Evolutionary conservation across 202 grass and related monocot genomes (phyloP).

Genomic region (Setaria viridis): DNA sequence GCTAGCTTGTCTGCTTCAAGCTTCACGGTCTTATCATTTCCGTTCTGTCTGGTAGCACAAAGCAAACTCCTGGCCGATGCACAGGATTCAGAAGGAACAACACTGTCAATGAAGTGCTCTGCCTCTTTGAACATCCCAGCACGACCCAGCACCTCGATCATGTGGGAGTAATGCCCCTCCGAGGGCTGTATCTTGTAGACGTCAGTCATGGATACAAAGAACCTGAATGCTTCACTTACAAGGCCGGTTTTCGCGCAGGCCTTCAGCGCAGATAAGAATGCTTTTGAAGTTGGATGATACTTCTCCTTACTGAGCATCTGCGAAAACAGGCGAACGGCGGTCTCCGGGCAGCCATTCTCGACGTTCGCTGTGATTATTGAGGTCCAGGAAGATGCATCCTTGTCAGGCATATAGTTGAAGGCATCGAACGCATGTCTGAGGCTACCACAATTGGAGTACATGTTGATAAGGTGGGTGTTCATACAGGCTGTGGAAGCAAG

Average conservation of each 20-base stretch:
- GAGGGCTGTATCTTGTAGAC: conserved; percentile 61
- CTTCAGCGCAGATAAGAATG: conserved; percentile 60
- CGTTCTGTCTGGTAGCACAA: conserved; percentile 45
- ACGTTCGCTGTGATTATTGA: conserved; percentile 63
- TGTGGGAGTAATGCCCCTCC: conserved; percentile 53
- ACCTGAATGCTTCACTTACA: conserved; percentile 59
- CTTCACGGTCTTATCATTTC: conserved; percentile 38
- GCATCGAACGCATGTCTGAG: conserved; percentile 54
- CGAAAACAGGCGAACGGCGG: conserved; percentile 55
- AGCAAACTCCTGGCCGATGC: conserved; percentile 58
- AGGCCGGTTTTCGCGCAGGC: conserved; percentile 63
- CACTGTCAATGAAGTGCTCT: conserved; percentile 68
- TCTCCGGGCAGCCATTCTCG: conserved; percentile 54
- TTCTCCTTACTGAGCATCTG: conserved; percentile 61
- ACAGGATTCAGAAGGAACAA: conserved; percentile 56
- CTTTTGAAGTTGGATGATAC: conserved; percentile 44
- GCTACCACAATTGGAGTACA: conserved; percentile 70
- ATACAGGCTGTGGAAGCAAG: conserved; percentile 46
- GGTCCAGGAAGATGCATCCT: conserved; percentile 66
- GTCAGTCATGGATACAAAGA: conserved; percentile 67
- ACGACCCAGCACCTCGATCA: conserved; percentile 60
- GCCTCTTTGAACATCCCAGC: conserved; percentile 76
- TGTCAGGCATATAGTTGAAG: conserved; percentile 58
- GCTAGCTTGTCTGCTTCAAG: conserved; percentile 47
- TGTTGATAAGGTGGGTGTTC: conserved; percentile 59